Conservation (phyloP, 208 protist species). For the Acanthamoeba divionensis region DNA sequence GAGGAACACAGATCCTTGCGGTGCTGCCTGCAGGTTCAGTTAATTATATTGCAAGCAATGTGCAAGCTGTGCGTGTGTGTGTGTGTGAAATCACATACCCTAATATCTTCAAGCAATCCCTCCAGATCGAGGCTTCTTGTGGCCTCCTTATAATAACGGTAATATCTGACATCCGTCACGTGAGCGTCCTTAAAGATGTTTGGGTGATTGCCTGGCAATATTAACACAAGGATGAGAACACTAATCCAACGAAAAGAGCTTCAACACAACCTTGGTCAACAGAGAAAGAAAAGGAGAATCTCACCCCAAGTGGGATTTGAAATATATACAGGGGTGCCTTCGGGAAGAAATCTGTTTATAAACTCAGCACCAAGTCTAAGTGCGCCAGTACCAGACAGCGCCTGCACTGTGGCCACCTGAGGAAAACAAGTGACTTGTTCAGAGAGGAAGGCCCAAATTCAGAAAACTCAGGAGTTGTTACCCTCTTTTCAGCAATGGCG, state of each 20-base stretch:
- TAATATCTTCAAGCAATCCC: constrained; percentile 68
- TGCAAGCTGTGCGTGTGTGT: background rate
- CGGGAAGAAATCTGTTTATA: constrained; percentile 70
- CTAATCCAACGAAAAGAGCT: background rate
- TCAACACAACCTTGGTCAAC: no score
- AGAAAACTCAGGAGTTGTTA: background rate
- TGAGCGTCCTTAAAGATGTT: constrained; percentile 73
- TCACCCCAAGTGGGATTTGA: constrained; percentile 82
- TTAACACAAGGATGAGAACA: background rate
- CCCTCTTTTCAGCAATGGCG: constrained; percentile 68
- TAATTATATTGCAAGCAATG: background rate
- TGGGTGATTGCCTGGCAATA: constrained; percentile 62
- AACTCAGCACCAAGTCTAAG: constrained; percentile 82
- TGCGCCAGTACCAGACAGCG: constrained; percentile 88
- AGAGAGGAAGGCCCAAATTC: background rate
- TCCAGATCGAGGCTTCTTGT: constrained; percentile 76
- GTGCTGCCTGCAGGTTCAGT: constrained; percentile 57
- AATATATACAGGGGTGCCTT: constrained; percentile 72
- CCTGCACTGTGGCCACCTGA: constrained; percentile 83
- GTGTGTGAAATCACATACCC: constrained; percentile 58
- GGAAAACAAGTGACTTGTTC: background rate
- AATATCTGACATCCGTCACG: constrained; percentile 60
- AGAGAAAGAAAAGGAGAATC: no score
- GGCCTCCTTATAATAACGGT: constrained; percentile 72
- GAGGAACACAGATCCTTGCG: constrained; percentile 89